A percentile compares a stretch with the other conserved stretches of the same genome.
Evolutionary conservation across 2,329 filamentous ascomycete genomes (phyloP).

Genomic region (Xylogone sp.): DNA sequence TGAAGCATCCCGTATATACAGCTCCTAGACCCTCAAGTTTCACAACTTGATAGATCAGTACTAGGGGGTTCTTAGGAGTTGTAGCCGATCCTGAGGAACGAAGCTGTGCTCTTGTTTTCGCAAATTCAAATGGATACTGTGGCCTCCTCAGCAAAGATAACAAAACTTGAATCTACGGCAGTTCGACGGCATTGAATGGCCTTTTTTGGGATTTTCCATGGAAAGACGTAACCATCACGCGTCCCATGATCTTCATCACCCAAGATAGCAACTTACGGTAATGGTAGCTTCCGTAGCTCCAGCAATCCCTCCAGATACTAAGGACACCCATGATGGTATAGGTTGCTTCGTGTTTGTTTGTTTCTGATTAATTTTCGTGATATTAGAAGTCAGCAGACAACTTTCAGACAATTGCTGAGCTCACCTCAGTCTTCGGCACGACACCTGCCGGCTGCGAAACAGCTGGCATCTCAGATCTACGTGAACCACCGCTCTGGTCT

Average conservation of each 20-base stretch:
- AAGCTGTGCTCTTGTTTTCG: constrained; percentile 59
- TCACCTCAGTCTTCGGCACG: background rate
- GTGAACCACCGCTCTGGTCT: background rate
- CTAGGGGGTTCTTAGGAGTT: constrained; percentile 45
- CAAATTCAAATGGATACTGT: constrained; percentile 63
- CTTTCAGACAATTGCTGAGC: background rate
- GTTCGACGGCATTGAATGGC: no score
- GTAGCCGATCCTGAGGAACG: constrained; percentile 36
- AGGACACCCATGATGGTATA: constrained; percentile 30
- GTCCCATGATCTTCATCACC: background rate
- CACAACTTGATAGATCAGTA: constrained; percentile 49
- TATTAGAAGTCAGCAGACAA: background rate
- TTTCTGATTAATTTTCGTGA: background rate
- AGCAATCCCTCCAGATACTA: constrained; percentile 46
- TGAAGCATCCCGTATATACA: constrained; percentile 61
- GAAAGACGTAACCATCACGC: no score
- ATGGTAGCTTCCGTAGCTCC: constrained; percentile 49
- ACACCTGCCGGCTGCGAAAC: background rate
- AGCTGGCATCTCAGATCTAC: background rate
- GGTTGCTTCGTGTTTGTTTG: background rate
- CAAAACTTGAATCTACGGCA: background rate
- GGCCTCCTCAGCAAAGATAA: background rate
- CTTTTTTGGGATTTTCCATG: no score
- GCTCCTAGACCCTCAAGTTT: constrained; percentile 51
- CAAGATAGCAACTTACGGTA: constrained; percentile 32